A percentile compares a stretch with the other conserved stretches of the same genome.
Conservation (phyloP, 495 filamentous ascomycete species). For the Tuber calosporum region DNA sequence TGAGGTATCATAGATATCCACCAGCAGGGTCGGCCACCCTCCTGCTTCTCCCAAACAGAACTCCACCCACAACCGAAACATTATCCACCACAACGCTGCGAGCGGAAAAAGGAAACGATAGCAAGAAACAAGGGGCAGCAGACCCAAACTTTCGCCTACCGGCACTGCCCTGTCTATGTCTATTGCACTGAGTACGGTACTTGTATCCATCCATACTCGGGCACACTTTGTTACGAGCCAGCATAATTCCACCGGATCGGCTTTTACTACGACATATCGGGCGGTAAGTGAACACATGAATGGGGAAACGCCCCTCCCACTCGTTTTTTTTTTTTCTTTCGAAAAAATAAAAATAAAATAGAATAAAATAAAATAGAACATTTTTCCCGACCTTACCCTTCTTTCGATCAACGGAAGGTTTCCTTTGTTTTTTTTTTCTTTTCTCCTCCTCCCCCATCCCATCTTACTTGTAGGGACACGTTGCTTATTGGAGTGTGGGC, state of each 20-base stretch:
- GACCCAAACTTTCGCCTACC: background rate
- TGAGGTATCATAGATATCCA: background rate
- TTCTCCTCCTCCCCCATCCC: background rate
- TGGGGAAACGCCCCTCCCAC: background rate
- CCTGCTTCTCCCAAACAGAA: background rate
- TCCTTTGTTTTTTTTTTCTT: background rate
- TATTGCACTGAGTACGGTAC: too few relatives aligned
- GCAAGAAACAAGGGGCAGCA: background rate
- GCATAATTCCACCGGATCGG: background rate
- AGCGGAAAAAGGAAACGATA: background rate
- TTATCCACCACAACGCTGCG: background rate
- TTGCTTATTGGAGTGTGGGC: background rate
- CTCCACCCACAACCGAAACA: background rate
- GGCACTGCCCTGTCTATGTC: background rate
- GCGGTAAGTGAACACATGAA: background rate
- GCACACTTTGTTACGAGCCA: background rate
- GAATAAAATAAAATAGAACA: background rate
- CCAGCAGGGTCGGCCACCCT: background rate
- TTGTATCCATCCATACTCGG: background rate
- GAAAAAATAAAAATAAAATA: background rate
- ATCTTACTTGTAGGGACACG: background rate
- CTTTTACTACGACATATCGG: conserved; percentile 1
- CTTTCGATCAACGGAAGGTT: background rate
- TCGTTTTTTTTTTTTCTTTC: too few relatives aligned
- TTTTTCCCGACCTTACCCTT: background rate